phyloP scores from a whole-genome alignment of 495 filamentous ascomycete genomes.

The Lophium mytilinum region DNA sequence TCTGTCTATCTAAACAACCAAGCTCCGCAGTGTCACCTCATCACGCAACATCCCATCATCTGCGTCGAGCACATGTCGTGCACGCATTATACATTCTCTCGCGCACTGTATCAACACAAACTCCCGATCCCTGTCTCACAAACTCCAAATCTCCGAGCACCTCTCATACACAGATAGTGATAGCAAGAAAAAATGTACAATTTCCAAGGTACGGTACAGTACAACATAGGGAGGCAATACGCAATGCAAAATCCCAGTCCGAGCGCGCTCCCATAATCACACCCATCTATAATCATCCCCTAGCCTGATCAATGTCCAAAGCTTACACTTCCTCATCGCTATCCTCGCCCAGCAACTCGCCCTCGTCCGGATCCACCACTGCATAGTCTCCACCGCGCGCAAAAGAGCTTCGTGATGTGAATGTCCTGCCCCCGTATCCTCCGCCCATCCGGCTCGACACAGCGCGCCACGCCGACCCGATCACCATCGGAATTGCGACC shows the following conservation, averaged over 20 bases:
- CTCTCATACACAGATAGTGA: no score
- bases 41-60: no score
- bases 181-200: not conserved
- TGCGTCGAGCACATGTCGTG: no score
- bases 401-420: constrained; percentile 70
- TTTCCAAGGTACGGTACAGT: not conserved
- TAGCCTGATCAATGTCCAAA: no score
- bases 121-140: constrained; percentile 63
- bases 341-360: constrained; percentile 81
- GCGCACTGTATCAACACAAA: no score
- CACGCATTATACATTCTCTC: no score
- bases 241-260: not conserved
- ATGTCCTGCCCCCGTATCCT: constrained; percentile 47
- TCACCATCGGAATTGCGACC: constrained; percentile 64
- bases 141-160: no score
- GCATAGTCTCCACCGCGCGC: constrained; percentile 76
- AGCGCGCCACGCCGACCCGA: constrained; percentile 57
- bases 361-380: constrained; percentile 82
- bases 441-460: constrained; percentile 36
- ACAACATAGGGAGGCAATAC: not conserved
- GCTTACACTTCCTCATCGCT: constrained; percentile 75
- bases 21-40: no score
- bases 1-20: no score
- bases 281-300: not conserved
- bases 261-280: not conserved